A percentile compares a stretch with the other conserved stretches of the same genome.
phyloP scores from a whole-genome alignment of 2,329 filamentous ascomycete species.

The Clonostachys sp. region DNA sequence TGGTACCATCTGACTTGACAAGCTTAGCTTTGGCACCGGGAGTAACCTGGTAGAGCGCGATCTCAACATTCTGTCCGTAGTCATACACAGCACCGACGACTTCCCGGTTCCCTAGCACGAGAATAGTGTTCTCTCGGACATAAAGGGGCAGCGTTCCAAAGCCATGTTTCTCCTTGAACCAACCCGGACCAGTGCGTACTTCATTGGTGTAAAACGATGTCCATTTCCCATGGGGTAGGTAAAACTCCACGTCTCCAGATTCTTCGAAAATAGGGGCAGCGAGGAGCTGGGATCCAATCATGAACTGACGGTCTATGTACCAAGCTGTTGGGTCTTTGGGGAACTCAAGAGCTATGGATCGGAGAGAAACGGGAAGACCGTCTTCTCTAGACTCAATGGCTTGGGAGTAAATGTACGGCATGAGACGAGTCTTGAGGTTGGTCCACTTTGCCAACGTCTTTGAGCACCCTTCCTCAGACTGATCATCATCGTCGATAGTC shows the following conservation, averaged over 20 bases:
- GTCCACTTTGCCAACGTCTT: conserved; percentile 41
- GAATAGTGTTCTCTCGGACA: conserved; percentile 46
- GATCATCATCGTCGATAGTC: conserved; percentile 63
- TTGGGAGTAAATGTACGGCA: conserved; percentile 47
- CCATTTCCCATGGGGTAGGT: conserved; percentile 48
- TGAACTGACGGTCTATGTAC: conserved; percentile 66
- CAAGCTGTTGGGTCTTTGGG: conserved; percentile 65
- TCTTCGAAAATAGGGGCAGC: conserved; percentile 62
- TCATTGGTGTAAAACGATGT: conserved; percentile 43
- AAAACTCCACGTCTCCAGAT: conserved; percentile 60
- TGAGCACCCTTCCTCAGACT: conserved; percentile 48
- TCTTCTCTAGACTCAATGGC: conserved; percentile 31
- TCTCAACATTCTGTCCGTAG: conserved; percentile 39
- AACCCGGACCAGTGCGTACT: conserved; percentile 43
- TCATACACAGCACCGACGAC: conserved; percentile 39
- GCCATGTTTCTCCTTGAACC: conserved; percentile 55
- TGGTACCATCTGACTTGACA: conserved; percentile 34
- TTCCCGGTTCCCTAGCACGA: conserved; percentile 36
- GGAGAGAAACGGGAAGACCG: conserved; percentile 57
- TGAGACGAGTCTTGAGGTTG: conserved; percentile 43
- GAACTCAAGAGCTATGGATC: conserved; percentile 66
- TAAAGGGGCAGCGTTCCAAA: conserved; percentile 56
- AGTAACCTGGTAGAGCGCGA: conserved; percentile 36
- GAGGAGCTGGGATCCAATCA: conserved; percentile 63
- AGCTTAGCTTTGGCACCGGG: conserved; percentile 34